Conservation (phyloP, 768 basidiomycete species). For the Boletus huronensis region DNA sequence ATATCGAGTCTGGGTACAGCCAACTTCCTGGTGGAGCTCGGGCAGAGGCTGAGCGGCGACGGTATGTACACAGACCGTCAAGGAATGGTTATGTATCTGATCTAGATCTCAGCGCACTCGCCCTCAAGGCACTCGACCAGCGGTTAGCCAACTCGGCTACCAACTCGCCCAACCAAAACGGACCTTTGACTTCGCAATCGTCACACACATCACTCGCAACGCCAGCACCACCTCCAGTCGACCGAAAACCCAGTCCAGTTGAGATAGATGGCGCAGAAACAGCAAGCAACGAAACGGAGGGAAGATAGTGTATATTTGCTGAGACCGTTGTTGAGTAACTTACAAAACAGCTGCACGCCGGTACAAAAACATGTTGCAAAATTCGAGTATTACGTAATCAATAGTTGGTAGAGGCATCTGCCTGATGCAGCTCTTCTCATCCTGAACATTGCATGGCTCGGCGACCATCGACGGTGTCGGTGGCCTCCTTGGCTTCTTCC, state of each 20-base stretch:
- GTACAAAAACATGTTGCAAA: background rate
- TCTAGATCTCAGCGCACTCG: conserved; percentile 70
- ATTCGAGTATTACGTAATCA: conserved; percentile 22
- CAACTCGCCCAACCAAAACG: conserved; percentile 30
- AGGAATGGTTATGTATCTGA: conserved; percentile 3
- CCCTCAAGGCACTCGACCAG: conserved; percentile 94
- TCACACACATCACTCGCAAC: conserved; percentile 27
- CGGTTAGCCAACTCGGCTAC: conserved; percentile 64
- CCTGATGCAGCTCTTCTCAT: background rate
- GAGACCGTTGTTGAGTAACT: conserved; percentile 7
- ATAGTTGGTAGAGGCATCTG: background rate
- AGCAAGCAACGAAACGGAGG: conserved; percentile 18
- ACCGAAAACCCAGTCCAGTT: conserved; percentile 20
- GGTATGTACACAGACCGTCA: conserved; percentile 46
- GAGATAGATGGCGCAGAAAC: conserved; percentile 22
- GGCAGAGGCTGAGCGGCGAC: conserved; percentile 93
- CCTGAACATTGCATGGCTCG: conserved; percentile 34
- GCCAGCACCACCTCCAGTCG: conserved; percentile 34
- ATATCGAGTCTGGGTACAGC: conserved; percentile 73
- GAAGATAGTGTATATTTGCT: conserved; percentile 18
- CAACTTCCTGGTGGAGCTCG: conserved; percentile 84
- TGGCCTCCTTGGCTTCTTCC: conserved; percentile 25
- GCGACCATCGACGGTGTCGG: conserved; percentile 36
- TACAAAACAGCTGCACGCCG: background rate
- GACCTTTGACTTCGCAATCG: conserved; percentile 27